Conservation (phyloP, 495 filamentous ascomycete genomes). For the Xylaria scruposa region DNA sequence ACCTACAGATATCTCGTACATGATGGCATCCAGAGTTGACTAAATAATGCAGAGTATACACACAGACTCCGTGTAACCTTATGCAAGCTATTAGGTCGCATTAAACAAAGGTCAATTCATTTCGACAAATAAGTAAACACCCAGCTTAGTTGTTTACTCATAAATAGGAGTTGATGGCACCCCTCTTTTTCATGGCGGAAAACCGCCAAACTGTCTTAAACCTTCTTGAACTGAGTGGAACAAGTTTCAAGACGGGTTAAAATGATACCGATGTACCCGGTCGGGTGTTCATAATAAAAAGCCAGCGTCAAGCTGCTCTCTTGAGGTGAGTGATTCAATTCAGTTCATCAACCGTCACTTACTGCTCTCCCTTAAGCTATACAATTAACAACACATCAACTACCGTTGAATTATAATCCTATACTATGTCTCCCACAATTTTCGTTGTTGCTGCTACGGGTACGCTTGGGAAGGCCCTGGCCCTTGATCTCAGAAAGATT, state of each 20-base stretch:
- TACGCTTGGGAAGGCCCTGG: conserved; percentile 54
- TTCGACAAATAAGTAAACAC: background rate
- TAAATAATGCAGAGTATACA: background rate
- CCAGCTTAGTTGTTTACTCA: background rate
- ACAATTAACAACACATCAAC: background rate
- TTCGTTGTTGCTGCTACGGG: conserved; percentile 60
- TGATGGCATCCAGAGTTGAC: background rate
- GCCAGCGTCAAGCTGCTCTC: background rate
- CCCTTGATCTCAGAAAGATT: conserved; percentile 46
- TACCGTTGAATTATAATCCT: background rate
- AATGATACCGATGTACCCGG: background rate
- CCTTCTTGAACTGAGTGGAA: background rate
- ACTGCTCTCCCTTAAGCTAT: background rate
- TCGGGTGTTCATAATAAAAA: background rate
- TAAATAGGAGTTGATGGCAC: background rate
- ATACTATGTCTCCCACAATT: conserved; percentile 35
- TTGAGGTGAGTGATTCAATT: background rate
- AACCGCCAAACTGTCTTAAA: conserved; percentile 5
- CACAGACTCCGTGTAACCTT: background rate
- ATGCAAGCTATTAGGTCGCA: background rate
- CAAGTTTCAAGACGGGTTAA: background rate
- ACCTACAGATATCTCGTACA: background rate
- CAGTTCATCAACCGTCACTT: background rate
- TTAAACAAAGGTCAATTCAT: background rate
- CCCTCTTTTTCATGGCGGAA: background rate